Conservation (phyloP, 2,329 filamentous ascomycete genomes). For the Parastagonospora nodorum region DNA sequence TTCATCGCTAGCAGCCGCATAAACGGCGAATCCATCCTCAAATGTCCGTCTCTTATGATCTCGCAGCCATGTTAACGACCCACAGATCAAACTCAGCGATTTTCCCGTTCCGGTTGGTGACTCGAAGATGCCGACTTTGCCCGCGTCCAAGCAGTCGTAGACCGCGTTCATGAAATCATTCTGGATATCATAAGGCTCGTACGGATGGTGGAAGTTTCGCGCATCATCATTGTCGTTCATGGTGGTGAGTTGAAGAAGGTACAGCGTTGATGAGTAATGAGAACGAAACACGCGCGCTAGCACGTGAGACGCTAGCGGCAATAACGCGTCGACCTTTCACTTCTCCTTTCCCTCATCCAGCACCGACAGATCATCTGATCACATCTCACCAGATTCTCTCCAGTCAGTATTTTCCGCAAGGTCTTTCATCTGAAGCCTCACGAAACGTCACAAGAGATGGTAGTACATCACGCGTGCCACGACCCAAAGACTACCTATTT, state of each 20-base stretch:
- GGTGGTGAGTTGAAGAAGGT: background rate
- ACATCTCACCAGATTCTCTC: too few species aligned
- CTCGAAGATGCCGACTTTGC: constrained; percentile 86
- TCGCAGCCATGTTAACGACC: constrained; percentile 87
- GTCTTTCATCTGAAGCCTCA: too few species aligned
- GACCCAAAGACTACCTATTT: too few species aligned
- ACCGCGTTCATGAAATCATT: constrained; percentile 83
- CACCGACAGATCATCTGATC: background rate
- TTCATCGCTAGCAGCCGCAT: constrained; percentile 65
- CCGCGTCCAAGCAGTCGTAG: constrained; percentile 77
- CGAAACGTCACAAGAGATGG: too few species aligned
- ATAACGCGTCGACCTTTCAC: too few species aligned
- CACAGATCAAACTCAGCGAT: constrained; percentile 89
- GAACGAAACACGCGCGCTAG: background rate
- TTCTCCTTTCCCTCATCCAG: background rate
- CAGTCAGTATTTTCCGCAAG: too few species aligned
- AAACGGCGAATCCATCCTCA: constrained; percentile 58
- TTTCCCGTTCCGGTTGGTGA: constrained; percentile 95
- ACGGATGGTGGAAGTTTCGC: constrained; percentile 81
- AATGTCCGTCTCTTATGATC: constrained; percentile 70
- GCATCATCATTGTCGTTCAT: constrained; percentile 22
- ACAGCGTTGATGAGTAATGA: background rate
- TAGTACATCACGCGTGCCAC: too few species aligned
- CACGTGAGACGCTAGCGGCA: background rate
- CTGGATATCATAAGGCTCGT: constrained; percentile 85